These are phyloP conservation scores for Solanum dulcamara DNA, from an alignment of 257 asterid genomes.

Conservation along the genomic window DNA sequence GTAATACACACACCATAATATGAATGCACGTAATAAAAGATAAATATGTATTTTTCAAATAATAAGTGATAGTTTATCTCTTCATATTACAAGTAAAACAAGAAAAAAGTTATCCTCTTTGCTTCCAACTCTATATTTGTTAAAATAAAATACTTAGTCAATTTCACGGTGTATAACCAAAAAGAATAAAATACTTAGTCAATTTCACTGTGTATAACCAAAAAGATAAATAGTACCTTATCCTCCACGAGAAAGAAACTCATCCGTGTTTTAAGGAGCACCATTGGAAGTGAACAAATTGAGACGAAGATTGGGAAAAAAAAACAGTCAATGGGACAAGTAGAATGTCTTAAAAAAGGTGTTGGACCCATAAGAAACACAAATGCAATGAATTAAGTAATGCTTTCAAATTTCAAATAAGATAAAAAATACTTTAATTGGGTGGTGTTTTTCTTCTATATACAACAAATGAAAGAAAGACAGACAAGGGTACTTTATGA, in stretches of 20 bases:
- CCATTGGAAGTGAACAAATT: not conserved
- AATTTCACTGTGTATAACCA: not conserved
- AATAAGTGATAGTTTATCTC: too few species aligned
- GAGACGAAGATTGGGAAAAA: not conserved
- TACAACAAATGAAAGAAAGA: not conserved
- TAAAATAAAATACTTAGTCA: too few species aligned
- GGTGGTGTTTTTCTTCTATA: slow-evolving; percentile 13
- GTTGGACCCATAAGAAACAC: slow-evolving; percentile 42
- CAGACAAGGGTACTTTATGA: not conserved
- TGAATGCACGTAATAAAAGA: too few species aligned
- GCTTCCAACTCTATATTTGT: not conserved
- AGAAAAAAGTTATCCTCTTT: too few species aligned
- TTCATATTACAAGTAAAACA: too few species aligned
- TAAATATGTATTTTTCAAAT: too few species aligned
- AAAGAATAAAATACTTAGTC: too few species aligned
- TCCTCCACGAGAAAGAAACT: not conserved
- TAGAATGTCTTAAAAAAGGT: slow-evolving; percentile 22
- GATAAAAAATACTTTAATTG: slow-evolving; percentile 2
- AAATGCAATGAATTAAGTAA: not conserved
- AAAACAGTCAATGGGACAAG: slow-evolving; percentile 34
- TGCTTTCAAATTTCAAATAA: not conserved
- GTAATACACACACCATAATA: too few species aligned
- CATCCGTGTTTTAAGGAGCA: not conserved
- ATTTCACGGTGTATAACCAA: not conserved
- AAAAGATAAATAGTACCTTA: not conserved